These are phyloP conservation scores for Chenopodium album DNA, from an alignment of 148 eudicot species.

Conservation along the genomic window DNA sequence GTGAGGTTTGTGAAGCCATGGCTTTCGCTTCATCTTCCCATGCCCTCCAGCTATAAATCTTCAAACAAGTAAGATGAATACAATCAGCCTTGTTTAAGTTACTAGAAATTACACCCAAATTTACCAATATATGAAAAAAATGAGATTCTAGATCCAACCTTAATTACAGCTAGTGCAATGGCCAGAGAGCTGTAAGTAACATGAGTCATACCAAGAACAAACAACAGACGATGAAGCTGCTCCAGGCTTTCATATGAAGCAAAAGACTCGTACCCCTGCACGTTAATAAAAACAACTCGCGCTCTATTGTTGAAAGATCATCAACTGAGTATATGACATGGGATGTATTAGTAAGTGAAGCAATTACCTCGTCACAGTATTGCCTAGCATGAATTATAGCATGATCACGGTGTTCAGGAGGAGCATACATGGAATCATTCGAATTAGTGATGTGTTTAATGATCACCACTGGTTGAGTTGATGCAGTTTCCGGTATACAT, in stretches of 20 bases:
- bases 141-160: constrained; percentile 33
- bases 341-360: not conserved
- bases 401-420: not conserved
- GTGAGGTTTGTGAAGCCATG: constrained; percentile 38
- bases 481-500: constrained; percentile 42
- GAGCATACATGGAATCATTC: constrained; percentile 15
- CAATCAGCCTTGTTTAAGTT: not conserved
- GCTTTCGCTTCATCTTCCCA: constrained; percentile 77
- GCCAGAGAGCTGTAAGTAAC: constrained; percentile 64
- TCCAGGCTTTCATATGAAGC: constrained; percentile 76
- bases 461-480: not conserved
- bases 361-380: constrained; percentile 51
- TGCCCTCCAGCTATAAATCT: constrained; percentile 84
- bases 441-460: constrained; percentile 3
- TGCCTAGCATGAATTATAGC: not conserved
- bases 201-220: constrained; percentile 71
- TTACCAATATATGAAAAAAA: not conserved
- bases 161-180: constrained; percentile 61
- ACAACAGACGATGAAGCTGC: constrained; percentile 77
- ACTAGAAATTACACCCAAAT: not conserved
- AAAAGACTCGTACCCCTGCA: constrained; percentile 68
- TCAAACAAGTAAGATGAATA: constrained; percentile 1
- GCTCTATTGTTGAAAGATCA: not conserved
- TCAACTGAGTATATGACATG: not conserved
- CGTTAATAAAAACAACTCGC: not conserved